Conservation (phyloP, 164 flowering plant species). For the Brasenia schreberi region DNA sequence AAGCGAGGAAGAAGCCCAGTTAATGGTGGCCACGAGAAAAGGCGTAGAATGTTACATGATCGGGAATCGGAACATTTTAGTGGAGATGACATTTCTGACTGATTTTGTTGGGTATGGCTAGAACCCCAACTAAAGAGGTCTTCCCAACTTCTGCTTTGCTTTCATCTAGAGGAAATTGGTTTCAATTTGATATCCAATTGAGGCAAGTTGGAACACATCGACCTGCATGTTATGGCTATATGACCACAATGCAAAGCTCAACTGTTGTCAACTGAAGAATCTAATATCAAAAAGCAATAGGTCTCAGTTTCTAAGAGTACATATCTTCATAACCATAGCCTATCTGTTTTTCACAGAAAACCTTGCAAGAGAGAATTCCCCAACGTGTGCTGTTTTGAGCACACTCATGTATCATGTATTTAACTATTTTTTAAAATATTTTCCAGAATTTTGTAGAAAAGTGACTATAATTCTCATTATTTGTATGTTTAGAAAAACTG, state of each 20-base stretch:
- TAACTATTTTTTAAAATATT: too few relatives aligned
- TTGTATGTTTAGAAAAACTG: too few relatives aligned
- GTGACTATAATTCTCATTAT: too few relatives aligned
- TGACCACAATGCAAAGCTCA: not conserved
- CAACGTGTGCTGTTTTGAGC: not conserved
- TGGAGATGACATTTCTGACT: slow-evolving; percentile 72
- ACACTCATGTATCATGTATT: not conserved
- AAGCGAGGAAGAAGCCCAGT: slow-evolving; percentile 24
- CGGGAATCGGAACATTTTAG: slow-evolving; percentile 46
- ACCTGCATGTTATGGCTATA: not conserved
- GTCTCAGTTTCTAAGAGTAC: not conserved
- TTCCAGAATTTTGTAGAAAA: too few relatives aligned
- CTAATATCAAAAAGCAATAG: not conserved
- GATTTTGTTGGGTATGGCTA: slow-evolving; percentile 5
- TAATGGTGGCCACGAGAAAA: slow-evolving; percentile 33
- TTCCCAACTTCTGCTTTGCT: not conserved
- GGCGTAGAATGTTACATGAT: slow-evolving; percentile 14
- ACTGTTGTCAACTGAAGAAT: not conserved
- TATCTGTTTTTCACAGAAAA: too few relatives aligned
- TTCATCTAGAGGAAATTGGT: not conserved
- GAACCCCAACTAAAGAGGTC: not conserved
- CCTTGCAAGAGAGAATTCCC: not conserved
- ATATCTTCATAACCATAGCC: not conserved
- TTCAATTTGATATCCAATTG: not conserved
- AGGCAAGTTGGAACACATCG: not conserved